Percentiles rank a stretch among this genome's conserved stretches.
Conservation (phyloP, 2,329 filamentous ascomycete genomes). For the Monosporascus sp. region DNA sequence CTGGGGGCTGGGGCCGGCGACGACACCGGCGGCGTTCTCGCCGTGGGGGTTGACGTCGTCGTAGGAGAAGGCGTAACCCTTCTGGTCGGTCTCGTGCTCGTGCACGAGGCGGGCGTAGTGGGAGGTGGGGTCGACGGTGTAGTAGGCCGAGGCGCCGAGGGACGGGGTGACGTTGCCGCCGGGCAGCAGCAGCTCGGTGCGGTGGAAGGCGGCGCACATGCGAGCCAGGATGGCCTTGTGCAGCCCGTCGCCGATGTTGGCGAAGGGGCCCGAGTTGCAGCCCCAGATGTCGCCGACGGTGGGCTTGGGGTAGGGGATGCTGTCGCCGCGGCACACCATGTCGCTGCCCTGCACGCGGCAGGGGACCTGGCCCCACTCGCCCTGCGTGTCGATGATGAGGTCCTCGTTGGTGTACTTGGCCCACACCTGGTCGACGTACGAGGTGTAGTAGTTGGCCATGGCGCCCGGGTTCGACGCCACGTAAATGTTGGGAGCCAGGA, state of each 20-base stretch:
- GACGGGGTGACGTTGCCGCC: conserved; percentile 37
- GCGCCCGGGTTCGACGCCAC: conserved; percentile 21
- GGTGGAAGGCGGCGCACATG: conserved; percentile 42
- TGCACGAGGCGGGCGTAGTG: conserved; percentile 61
- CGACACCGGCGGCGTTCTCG: conserved; percentile 49
- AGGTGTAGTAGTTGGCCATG: conserved; percentile 36
- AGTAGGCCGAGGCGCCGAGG: conserved; percentile 34
- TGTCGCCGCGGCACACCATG: conserved; percentile 33
- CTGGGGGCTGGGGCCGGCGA: conserved; percentile 41
- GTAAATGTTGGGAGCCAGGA: conserved; percentile 38
- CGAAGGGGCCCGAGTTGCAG: conserved; percentile 42
- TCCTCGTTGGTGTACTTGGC: conserved; percentile 27
- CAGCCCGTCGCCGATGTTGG: conserved; percentile 22
- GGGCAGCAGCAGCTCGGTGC: conserved; percentile 38
- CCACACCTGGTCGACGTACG: conserved; percentile 40
- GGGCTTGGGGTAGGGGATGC: conserved; percentile 35
- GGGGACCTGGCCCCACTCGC: conserved; percentile 22
- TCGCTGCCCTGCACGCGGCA: conserved; percentile 30
- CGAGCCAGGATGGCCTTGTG: conserved; percentile 37
- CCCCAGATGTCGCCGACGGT: conserved; percentile 40
- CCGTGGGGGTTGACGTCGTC: conserved; percentile 61
- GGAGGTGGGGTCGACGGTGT: conserved; percentile 37
- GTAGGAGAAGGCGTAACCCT: conserved; percentile 63
- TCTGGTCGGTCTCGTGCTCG: conserved; percentile 51
- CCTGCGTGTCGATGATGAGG: conserved; percentile 38